A percentile compares a stretch with the other conserved stretches of the same genome.
phyloP scores from a whole-genome alignment of 208 protist species.

The Leishmania turanica region DNA sequence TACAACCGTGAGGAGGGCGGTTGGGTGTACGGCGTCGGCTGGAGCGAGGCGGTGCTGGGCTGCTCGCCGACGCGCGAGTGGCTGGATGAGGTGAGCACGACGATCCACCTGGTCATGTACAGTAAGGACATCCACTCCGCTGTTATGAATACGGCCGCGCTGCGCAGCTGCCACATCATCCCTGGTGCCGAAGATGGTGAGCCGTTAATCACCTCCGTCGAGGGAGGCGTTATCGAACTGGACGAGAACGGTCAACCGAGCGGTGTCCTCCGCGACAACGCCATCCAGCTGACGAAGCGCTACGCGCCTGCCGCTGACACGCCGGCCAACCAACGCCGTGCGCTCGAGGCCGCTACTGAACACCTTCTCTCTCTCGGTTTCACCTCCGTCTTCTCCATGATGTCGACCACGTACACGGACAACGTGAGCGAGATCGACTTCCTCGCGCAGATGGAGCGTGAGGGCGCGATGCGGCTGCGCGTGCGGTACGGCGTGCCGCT shows the following conservation, averaged over 20 bases:
- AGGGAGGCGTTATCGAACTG: slow-evolving; percentile 40
- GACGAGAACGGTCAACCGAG: slow-evolving; percentile 47
- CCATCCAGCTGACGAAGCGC: slow-evolving; percentile 30
- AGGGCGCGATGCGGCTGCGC: slow-evolving; percentile 43
- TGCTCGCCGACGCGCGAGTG: slow-evolving; percentile 48
- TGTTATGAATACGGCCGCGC: slow-evolving; percentile 56
- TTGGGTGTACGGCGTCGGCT: slow-evolving; percentile 54
- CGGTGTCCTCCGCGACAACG: slow-evolving; percentile 67
- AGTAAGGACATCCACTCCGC: slow-evolving; percentile 58
- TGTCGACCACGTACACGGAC: slow-evolving; percentile 44
- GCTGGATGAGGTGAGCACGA: slow-evolving; percentile 51
- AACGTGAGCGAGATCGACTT: slow-evolving; percentile 44
- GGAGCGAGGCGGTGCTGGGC: slow-evolving; percentile 62
- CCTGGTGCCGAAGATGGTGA: slow-evolving; percentile 33
- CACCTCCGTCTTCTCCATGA: slow-evolving; percentile 58
- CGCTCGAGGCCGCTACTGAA: slow-evolving; percentile 25
- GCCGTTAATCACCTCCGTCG: slow-evolving; percentile 36
- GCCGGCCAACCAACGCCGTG: slow-evolving; percentile 9
- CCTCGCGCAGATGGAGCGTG: slow-evolving; percentile 31
- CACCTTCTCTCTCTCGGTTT: slow-evolving; percentile 49
- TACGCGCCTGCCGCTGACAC: slow-evolving; percentile 37
- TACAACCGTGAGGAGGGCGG: slow-evolving; percentile 24
- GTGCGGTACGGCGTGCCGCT: slow-evolving; percentile 43
- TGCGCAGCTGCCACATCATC: slow-evolving; percentile 50
- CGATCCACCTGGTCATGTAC: slow-evolving; percentile 53